Percentiles rank a stretch among this genome's conserved stretches.
phyloP scores from a whole-genome alignment of 2,329 filamentous ascomycete genomes.

The Didymella exigua region DNA sequence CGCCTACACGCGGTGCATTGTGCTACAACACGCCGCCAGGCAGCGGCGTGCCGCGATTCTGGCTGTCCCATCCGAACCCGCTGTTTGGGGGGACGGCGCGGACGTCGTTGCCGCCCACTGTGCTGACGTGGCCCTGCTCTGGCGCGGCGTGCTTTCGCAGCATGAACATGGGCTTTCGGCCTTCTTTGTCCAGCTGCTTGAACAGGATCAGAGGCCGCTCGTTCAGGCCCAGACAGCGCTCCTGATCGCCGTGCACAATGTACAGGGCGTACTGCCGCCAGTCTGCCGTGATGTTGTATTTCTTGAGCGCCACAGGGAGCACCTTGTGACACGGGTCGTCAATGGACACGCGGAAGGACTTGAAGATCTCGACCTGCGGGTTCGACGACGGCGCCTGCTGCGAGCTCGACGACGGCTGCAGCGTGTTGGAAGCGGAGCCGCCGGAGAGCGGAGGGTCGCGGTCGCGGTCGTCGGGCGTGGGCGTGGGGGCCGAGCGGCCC shows the following conservation, averaged over 20 bases:
- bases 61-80: slow-evolving; percentile 33
- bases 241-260: slow-evolving; percentile 98
- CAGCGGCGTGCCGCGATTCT: slow-evolving; percentile 32
- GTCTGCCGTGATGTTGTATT: slow-evolving; percentile 97
- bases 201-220: slow-evolving; percentile 95
- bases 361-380: slow-evolving; percentile 88
- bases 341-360: slow-evolving; percentile 96
- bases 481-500: slow-evolving; percentile 36
- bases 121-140: slow-evolving; percentile 53
- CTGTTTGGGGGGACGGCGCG: slow-evolving; percentile 29
- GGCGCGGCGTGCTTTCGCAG: slow-evolving; percentile 70
- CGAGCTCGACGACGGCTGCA: slow-evolving; percentile 29
- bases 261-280: slow-evolving; percentile 98
- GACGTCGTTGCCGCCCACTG: slow-evolving; percentile 45
- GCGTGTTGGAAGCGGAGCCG: slow-evolving; percentile 36
- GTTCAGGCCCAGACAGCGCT: slow-evolving; percentile 87
- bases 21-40: slow-evolving; percentile 32
- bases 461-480: slow-evolving; percentile 39
- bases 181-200: slow-evolving; percentile 96
- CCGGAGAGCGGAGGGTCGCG: slow-evolving; percentile 47
- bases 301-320: slow-evolving; percentile 90
- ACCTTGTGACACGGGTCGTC: slow-evolving; percentile 98
- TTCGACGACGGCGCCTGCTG: slow-evolving; percentile 45
- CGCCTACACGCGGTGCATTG: not conserved
- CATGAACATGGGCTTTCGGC: slow-evolving; percentile 99